Base-by-base conservation (phyloP, 345 rosid genomes). In the Rhodomyrtus tomentosa region DNA sequence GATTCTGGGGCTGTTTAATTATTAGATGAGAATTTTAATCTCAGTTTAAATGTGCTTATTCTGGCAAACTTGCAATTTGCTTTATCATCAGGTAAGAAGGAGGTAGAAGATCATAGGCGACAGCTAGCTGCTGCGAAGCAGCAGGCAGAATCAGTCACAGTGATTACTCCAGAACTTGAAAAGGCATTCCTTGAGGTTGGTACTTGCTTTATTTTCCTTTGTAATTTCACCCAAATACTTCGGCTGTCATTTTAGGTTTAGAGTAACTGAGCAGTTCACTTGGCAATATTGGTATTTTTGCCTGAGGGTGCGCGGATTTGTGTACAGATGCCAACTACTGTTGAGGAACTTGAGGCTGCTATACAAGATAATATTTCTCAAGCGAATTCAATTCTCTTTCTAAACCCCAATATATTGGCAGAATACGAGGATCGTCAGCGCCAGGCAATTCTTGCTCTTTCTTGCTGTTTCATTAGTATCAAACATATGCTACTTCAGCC, bases 291-390 rank as follows among this genome's bases (percentile, higher is more conserved):
- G 25, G 76, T 29, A 36, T 68, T 24, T 50, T 32, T 58, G 14
- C 81, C 9, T 36, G 22, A 72, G 40, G 0, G 54, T 83, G 42
- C 15, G 11, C 40, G 29, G 52, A 42, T 54, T 40, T 83, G 12
- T 55, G 55, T 85, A 83, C 89, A 92, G 91, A 93, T 94, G 96
- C 95, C 96, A 81, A 89, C 92, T 50, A 95, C 98, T 22, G 85
- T 96, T 55, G 99, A 95, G 92, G 98, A 96, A 86, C 83, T 96
- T 89, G 94, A 94, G 87, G 99, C 98, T 74, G 97, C 97, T 24
- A 95, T 95, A 83, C 94, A 94, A 88, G 99, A 95, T 86, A 91
- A 88, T 83, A 83, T 91, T 48, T 89, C 96, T 87, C 95, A 93
- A 90, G 98, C 98, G 62, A 96, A 96, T 89, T 94, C 98, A 73